Evolutionary conservation across 495 filamentous ascomycete species (phyloP).

Genomic region (Emericellopsis terricola): DNA sequence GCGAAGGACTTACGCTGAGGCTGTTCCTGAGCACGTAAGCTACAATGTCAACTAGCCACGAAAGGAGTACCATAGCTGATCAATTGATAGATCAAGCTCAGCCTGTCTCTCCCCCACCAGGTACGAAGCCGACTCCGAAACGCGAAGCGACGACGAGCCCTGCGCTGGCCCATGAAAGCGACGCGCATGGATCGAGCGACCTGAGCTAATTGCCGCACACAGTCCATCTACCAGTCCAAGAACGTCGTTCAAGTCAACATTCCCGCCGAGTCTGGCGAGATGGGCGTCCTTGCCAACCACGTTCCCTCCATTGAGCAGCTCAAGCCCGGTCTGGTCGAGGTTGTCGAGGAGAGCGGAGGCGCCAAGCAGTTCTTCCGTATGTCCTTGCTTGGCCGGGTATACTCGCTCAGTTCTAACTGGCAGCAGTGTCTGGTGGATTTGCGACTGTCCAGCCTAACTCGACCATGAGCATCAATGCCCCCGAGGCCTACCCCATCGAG

Average conservation of each 20-base stretch:
- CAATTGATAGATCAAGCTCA: constrained; percentile 75
- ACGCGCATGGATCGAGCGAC: constrained; percentile 1
- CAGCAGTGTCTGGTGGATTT: constrained; percentile 94
- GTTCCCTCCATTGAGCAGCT: constrained; percentile 98
- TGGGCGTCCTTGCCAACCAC: constrained; percentile 98
- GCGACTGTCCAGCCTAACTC: constrained; percentile 94
- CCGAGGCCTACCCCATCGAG: constrained; percentile 85
- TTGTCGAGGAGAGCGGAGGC: constrained; percentile 77
- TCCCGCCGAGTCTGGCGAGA: constrained; percentile 92
- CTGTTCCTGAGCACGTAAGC: constrained; percentile 59
- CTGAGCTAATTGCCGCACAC: constrained; percentile 25
- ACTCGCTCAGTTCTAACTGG: too few species aligned
- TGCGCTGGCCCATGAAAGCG: too few species aligned
- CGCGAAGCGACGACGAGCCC: constrained; percentile 5
- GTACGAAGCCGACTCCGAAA: constrained; percentile 34
- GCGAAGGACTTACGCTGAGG: constrained; percentile 86
- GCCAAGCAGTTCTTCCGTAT: constrained; percentile 98
- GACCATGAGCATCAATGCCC: constrained; percentile 88
- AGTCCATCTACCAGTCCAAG: constrained; percentile 43
- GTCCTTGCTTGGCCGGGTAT: too few species aligned
- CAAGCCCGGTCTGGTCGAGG: constrained; percentile 85
- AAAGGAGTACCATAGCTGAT: constrained; percentile 6
- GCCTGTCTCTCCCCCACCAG: constrained; percentile 93
- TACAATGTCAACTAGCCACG: too few species aligned
- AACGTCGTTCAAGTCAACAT: constrained; percentile 91